Percentiles rank a stretch among this genome's conserved stretches.
Conservation (phyloP, 768 basidiomycete genomes). For the Lentinula detonsa region DNA sequence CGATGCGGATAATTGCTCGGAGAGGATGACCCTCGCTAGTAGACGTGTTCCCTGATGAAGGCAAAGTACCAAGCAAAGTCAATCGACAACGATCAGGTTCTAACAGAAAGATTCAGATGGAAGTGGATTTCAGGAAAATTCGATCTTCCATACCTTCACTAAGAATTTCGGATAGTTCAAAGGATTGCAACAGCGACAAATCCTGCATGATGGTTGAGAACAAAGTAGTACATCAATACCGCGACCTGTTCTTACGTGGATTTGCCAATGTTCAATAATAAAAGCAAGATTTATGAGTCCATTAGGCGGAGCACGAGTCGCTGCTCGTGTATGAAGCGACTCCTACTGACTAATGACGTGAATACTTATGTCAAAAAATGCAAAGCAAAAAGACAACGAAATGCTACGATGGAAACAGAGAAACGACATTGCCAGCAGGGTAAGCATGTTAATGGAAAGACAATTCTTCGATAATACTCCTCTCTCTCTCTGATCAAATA, state of each 20-base stretch:
- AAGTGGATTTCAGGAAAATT: too few relatives aligned
- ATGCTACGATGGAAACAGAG: slow-evolving; percentile 2
- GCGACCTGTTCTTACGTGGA: background rate
- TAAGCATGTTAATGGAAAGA: background rate
- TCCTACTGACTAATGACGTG: background rate
- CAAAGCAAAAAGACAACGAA: slow-evolving; percentile 3
- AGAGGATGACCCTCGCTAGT: slow-evolving; percentile 17
- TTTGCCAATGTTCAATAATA: background rate
- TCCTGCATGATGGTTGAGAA: background rate
- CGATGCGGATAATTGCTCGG: slow-evolving; percentile 67
- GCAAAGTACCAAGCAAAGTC: slow-evolving; percentile 52
- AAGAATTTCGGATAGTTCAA: background rate
- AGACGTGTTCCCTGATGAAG: slow-evolving; percentile 12
- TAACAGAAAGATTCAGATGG: background rate
- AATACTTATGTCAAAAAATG: slow-evolving; percentile 1
- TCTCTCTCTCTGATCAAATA: background rate
- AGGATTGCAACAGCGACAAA: background rate
- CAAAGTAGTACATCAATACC: background rate
- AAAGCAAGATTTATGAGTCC: background rate
- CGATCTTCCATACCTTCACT: slow-evolving; percentile 6
- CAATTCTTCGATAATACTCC: background rate
- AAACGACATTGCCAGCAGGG: background rate
- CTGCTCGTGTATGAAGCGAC: slow-evolving; percentile 1
- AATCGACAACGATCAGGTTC: slow-evolving; percentile 17
- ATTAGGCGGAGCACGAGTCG: background rate